Evolutionary conservation across 768 basidiomycete genomes (phyloP).

Genomic region (Cystofilobasidium capitatum): DNA sequence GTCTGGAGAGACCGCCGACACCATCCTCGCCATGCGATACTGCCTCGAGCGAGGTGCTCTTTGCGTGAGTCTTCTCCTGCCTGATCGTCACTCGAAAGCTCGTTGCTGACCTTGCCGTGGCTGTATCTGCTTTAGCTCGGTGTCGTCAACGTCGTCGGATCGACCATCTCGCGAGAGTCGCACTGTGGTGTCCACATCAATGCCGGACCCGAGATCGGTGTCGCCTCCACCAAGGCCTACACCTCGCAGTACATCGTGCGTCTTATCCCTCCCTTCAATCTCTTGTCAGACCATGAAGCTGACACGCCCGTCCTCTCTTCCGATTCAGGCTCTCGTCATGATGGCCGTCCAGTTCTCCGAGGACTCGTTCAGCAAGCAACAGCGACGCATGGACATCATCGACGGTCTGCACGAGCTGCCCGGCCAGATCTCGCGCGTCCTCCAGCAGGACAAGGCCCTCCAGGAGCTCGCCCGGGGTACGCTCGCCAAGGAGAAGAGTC

Average conservation of each 20-base stretch:
- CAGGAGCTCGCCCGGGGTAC: conserved; percentile 77
- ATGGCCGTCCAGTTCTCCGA: conserved; percentile 98
- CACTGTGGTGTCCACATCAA: conserved; percentile 99
- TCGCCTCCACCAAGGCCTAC: conserved; percentile 98
- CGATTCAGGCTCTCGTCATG: conserved; percentile 59
- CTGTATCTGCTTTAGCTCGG: conserved; percentile 46
- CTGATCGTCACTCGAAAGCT: not conserved
- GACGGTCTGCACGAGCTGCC: conserved; percentile 85
- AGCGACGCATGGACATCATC: conserved; percentile 86
- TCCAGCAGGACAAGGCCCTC: conserved; percentile 63
- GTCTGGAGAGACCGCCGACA: conserved; percentile 97
- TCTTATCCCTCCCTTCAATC: not conserved
- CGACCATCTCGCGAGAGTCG: conserved; percentile 92
- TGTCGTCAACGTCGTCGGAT: conserved; percentile 97
- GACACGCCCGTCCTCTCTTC: not conserved
- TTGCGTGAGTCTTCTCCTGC: conserved; percentile 43
- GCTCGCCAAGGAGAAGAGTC: conserved; percentile 56
- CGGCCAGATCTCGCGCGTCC: conserved; percentile 72
- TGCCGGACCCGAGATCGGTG: conserved; percentile 76
- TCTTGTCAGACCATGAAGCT: not conserved
- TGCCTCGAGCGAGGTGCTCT: conserved; percentile 94
- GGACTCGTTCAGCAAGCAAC: conserved; percentile 85
- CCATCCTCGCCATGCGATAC: conserved; percentile 89
- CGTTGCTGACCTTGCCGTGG: not conserved
- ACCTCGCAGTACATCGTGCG: conserved; percentile 89